Percentiles rank a stretch among this genome's conserved stretches.
Evolutionary conservation across 2,329 filamentous ascomycete genomes (phyloP).

Genomic region (Colletotrichum nymphaeae): DNA sequence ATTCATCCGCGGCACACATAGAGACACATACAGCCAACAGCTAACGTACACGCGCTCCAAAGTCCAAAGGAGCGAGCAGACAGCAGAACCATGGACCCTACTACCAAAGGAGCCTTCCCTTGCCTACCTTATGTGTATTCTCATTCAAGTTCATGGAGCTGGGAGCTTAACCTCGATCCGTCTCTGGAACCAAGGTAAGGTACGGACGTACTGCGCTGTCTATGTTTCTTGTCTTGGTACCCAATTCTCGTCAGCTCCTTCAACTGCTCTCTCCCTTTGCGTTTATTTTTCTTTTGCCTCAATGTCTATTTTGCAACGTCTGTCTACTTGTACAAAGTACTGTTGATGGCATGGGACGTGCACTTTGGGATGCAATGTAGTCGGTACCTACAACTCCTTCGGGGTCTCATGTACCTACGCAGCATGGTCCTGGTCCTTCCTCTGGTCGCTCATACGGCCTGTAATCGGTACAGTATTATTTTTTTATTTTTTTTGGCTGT

Average conservation of each 20-base stretch:
- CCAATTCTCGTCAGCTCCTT: not conserved
- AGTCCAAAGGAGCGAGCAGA: not conserved
- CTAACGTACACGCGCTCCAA: not conserved
- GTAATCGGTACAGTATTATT: not conserved
- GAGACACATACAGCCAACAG: not conserved
- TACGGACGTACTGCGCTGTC: constrained; percentile 7
- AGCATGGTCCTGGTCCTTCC: not conserved
- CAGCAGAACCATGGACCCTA: not conserved
- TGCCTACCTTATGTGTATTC: not conserved
- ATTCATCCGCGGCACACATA: not conserved
- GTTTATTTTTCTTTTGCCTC: not conserved
- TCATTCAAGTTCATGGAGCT: not conserved
- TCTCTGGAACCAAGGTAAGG: constrained; percentile 22
- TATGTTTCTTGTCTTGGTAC: not conserved
- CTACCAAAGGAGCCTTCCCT: too few species aligned
- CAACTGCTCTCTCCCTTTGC: not conserved
- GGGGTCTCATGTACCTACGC: not conserved
- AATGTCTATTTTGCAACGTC: not conserved
- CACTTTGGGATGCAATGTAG: not conserved
- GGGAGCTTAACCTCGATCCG: constrained; percentile 7
- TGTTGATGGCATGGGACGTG: not conserved
- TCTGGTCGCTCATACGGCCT: not conserved
- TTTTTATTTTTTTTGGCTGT: not conserved
- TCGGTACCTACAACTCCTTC: not conserved
- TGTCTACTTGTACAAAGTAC: not conserved